A percentile compares a stretch with the other conserved stretches of the same genome.
Evolutionary conservation across 148 eudicot genomes (phyloP).

Genomic region (Nepenthes gracilis): DNA sequence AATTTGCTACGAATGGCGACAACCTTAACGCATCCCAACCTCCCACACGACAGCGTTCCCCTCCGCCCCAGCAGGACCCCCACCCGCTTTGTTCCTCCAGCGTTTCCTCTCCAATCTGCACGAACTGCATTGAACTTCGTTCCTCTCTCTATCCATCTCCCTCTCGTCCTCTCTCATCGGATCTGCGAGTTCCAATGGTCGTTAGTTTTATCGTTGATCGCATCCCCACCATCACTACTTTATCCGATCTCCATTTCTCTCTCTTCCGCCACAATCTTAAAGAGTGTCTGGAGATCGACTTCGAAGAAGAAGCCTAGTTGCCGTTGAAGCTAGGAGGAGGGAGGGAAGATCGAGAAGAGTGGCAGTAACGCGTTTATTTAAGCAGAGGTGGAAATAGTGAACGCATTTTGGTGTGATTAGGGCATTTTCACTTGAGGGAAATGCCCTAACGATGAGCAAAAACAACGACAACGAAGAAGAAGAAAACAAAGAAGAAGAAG

Average conservation of each 20-base stretch:
- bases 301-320: background rate
- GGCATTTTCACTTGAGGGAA: constrained; percentile 31
- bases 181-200: constrained; percentile 18
- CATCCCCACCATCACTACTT: background rate
- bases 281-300: constrained; percentile 3
- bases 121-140: constrained; percentile 15
- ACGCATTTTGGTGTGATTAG: background rate
- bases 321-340: background rate
- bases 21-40: too few relatives aligned
- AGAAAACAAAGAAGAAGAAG: background rate
- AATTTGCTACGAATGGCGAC: too few relatives aligned
- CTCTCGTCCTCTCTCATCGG: constrained; percentile 9
- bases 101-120: too few relatives aligned
- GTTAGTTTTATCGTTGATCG: constrained; percentile 4
- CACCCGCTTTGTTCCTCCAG: too few relatives aligned
- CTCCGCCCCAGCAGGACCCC: too few relatives aligned
- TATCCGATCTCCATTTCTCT: background rate
- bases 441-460: constrained; percentile 45
- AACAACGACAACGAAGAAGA: constrained; percentile 15
- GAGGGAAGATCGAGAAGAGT: background rate
- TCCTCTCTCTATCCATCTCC: constrained; percentile 7
- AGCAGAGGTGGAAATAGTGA: background rate
- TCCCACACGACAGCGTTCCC: too few relatives aligned
- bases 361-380: background rate
- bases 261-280: constrained; percentile 1